A percentile compares a stretch with the other conserved stretches of the same genome.
These are phyloP conservation scores for Aspergillus fumigatiaffinis DNA, from an alignment of 2,329 filamentous ascomycete species.

Conservation along the genomic window DNA sequence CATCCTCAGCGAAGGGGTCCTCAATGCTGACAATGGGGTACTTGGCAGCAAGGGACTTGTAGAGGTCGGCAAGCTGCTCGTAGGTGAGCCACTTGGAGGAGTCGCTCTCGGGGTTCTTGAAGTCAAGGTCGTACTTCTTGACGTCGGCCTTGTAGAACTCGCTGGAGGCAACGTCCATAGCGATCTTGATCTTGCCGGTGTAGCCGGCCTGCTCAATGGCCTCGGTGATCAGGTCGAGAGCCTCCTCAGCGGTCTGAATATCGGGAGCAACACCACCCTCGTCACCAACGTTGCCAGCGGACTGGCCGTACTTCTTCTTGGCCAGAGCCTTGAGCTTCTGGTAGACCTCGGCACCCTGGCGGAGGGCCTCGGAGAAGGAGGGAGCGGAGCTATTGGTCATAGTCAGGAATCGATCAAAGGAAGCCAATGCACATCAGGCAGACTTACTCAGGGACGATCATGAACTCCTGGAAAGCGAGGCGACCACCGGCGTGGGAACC, in stretches of 20 bases:
- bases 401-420: slow-evolving; percentile 3
- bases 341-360: slow-evolving; percentile 96
- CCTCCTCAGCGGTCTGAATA: slow-evolving; percentile 96
- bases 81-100: slow-evolving; percentile 97
- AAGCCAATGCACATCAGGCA: background rate
- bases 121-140: slow-evolving; percentile 99
- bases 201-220: slow-evolving; percentile 95
- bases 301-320: slow-evolving; percentile 99
- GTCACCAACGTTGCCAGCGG: slow-evolving; percentile 97
- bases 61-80: slow-evolving; percentile 90
- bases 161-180: slow-evolving; percentile 98
- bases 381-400: slow-evolving; percentile 62
- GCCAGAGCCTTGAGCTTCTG: slow-evolving; percentile 93
- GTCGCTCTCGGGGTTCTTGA: slow-evolving; percentile 99
- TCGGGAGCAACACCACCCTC: slow-evolving; percentile 99
- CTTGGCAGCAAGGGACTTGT: slow-evolving; percentile 82
- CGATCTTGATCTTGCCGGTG: slow-evolving; percentile 93
- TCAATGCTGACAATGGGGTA: slow-evolving; percentile 99
- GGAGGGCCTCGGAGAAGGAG: slow-evolving; percentile 91
- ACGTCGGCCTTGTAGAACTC: slow-evolving; percentile 98
- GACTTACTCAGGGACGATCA: slow-evolving; percentile 78
- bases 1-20: slow-evolving; percentile 98
- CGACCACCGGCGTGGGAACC: slow-evolving; percentile 96
- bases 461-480: slow-evolving; percentile 93
- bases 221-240: slow-evolving; percentile 90